These are phyloP conservation scores for Polygonum maritimum DNA, from an alignment of 148 eudicot species.

Conservation along the genomic window DNA sequence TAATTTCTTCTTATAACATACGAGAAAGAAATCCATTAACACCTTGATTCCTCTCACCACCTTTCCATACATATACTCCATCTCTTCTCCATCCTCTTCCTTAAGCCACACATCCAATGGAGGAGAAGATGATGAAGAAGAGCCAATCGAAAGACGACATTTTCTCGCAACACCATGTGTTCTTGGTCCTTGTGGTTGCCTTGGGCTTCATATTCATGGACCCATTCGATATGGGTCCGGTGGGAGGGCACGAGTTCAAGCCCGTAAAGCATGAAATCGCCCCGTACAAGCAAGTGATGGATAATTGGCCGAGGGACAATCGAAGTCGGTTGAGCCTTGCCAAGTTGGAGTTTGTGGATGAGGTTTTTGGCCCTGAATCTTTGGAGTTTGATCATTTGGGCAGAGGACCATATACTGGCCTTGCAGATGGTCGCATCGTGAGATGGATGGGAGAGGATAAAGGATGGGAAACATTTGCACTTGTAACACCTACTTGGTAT, in stretches of 20 bases:
- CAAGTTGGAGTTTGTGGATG: slow-evolving; percentile 53
- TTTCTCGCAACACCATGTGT: slow-evolving; percentile 49
- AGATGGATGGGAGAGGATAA: slow-evolving; percentile 61
- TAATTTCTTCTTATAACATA: not conserved
- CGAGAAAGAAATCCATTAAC: not conserved
- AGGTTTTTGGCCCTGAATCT: slow-evolving; percentile 83
- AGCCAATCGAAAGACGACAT: slow-evolving; percentile 32
- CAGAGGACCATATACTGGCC: slow-evolving; percentile 71
- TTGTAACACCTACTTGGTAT: slow-evolving; percentile 59
- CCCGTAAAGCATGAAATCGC: slow-evolving; percentile 70
- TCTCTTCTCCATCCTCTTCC: not conserved
- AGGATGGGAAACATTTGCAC: slow-evolving; percentile 87
- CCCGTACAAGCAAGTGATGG: slow-evolving; percentile 62
- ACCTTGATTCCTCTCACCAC: not conserved
- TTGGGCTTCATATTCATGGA: slow-evolving; percentile 61
- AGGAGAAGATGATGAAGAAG: slow-evolving; percentile 14
- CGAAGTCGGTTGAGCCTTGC: slow-evolving; percentile 54
- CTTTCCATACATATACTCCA: not conserved
- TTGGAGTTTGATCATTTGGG: slow-evolving; percentile 66
- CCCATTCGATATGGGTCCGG: slow-evolving; percentile 67
- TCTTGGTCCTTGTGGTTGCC: slow-evolving; percentile 19
- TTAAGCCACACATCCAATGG: not conserved
- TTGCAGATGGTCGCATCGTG: slow-evolving; percentile 77
- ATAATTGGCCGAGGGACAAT: slow-evolving; percentile 67
- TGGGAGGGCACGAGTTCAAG: slow-evolving; percentile 68